Conservation (phyloP, 768 basidiomycete genomes). For the Plicaturopsis crispa region DNA sequence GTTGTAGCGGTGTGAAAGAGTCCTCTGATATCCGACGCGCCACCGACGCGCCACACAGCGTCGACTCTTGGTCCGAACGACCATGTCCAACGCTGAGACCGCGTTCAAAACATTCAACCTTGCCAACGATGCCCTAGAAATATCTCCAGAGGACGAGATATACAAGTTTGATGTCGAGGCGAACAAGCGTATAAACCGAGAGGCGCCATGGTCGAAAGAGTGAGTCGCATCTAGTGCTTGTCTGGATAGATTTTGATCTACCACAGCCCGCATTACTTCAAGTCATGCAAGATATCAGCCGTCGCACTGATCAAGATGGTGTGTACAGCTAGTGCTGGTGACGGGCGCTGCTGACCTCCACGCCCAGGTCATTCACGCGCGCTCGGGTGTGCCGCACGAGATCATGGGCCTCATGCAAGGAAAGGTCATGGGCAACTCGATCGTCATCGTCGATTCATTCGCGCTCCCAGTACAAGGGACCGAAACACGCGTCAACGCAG, state of each 20-base stretch:
- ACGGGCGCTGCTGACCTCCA: background rate
- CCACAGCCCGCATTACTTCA: conserved; percentile 71
- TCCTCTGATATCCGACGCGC: no score
- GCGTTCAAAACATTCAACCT: conserved; percentile 72
- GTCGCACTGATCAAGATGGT: conserved; percentile 96
- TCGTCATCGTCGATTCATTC: conserved; percentile 93
- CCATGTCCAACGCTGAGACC: conserved; percentile 31
- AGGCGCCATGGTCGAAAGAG: conserved; percentile 86
- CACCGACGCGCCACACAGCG: no score
- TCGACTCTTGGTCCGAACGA: no score
- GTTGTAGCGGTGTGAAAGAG: no score
- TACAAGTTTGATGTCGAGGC: conserved; percentile 66
- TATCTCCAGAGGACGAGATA: conserved; percentile 74
- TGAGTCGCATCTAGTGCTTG: conserved; percentile 26
- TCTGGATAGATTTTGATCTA: background rate
- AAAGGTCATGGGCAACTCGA: conserved; percentile 72
- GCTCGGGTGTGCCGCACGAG: conserved; percentile 95
- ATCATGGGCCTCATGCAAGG: conserved; percentile 99
- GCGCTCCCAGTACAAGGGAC: conserved; percentile 97
- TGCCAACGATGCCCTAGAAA: conserved; percentile 59
- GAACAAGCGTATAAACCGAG: conserved; percentile 58
- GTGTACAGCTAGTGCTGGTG: conserved; percentile 4
- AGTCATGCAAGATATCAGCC: conserved; percentile 90
- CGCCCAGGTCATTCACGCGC: conserved; percentile 90
- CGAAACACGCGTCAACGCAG: conserved; percentile 95